Conservation (phyloP, 768 basidiomycete species). For the Phlebiopsis gigantea region DNA sequence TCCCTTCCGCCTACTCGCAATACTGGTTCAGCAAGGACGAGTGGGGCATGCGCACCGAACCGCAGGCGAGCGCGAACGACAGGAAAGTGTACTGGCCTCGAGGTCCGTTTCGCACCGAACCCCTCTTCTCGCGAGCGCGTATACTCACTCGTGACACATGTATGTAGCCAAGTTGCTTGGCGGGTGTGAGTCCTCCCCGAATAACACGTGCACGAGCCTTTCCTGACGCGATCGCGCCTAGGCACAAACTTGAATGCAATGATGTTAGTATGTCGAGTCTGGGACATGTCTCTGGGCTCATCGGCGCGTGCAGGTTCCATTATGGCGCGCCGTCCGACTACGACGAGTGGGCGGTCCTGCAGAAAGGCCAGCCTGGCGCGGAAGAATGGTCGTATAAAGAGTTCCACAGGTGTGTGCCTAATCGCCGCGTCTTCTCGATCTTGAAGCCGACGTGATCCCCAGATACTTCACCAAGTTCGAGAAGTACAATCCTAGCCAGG, state of each 20-base stretch:
- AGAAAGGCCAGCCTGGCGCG: slow-evolving; percentile 36
- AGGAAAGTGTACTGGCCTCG: slow-evolving; percentile 57
- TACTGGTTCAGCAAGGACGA: slow-evolving; percentile 45
- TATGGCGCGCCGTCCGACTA: slow-evolving; percentile 65
- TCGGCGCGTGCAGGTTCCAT: slow-evolving; percentile 32
- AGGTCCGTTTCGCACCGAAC: slow-evolving; percentile 41
- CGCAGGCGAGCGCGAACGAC: slow-evolving; percentile 44
- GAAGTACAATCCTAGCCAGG: slow-evolving; percentile 43
- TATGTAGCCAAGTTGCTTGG: slow-evolving; percentile 58
- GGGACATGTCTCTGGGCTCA: background rate
- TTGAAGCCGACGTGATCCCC: background rate
- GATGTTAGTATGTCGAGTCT: slow-evolving; percentile 32
- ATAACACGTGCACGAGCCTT: background rate
- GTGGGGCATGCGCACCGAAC: slow-evolving; percentile 51
- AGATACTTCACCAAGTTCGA: slow-evolving; percentile 73
- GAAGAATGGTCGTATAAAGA: slow-evolving; percentile 54
- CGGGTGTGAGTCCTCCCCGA: slow-evolving; percentile 54
- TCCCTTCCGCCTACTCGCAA: slow-evolving; percentile 15
- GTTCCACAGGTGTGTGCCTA: slow-evolving; percentile 38
- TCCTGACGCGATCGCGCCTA: slow-evolving; percentile 24
- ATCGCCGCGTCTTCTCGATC: no score
- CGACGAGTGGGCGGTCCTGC: slow-evolving; percentile 55
- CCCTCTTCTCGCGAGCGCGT: no score
- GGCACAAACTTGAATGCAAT: slow-evolving; percentile 62
- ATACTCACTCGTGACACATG: background rate